Percentiles rank a stretch among this genome's conserved stretches.
These are phyloP conservation scores for Erodium trifolium DNA, from an alignment of 441 rosid species.

Conservation along the genomic window DNA sequence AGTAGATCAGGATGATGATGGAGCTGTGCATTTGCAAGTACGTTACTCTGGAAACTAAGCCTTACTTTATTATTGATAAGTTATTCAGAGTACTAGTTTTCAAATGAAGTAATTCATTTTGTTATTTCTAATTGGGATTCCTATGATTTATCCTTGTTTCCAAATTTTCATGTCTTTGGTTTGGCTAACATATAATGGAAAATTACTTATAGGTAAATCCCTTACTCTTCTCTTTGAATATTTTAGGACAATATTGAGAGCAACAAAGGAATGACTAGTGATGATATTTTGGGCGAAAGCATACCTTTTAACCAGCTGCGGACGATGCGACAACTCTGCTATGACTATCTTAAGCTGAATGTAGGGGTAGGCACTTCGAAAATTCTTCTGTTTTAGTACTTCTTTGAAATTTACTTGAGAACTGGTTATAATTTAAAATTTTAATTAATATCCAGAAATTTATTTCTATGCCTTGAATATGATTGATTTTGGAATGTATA, in stretches of 20 bases:
- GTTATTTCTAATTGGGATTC: constrained; percentile 5
- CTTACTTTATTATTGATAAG: constrained; percentile 3
- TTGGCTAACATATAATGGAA: not conserved
- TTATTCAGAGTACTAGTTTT: not conserved
- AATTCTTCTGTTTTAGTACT: constrained; percentile 12
- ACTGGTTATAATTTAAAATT: not conserved
- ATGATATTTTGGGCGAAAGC: constrained; percentile 95
- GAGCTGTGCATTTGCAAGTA: constrained; percentile 61
- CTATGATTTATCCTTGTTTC: not conserved
- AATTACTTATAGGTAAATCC: not conserved
- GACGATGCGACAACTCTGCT: constrained; percentile 55
- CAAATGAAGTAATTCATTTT: not conserved
- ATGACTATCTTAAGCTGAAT: constrained; percentile 58
- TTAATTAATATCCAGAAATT: not conserved
- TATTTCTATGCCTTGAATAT: not conserved
- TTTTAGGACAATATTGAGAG: constrained; percentile 56
- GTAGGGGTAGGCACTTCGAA: constrained; percentile 44
- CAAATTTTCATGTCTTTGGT: not conserved
- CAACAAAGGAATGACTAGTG: constrained; percentile 68
- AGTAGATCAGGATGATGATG: constrained; percentile 79
- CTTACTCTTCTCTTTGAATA: constrained; percentile 7
- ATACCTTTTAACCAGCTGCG: constrained; percentile 75
- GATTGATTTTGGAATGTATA: not conserved
- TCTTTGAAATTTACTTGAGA: not conserved
- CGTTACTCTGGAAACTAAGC: constrained; percentile 22